Base-by-base conservation (phyloP, 148 eudicot genomes). In the Cornus kousa region DNA sequence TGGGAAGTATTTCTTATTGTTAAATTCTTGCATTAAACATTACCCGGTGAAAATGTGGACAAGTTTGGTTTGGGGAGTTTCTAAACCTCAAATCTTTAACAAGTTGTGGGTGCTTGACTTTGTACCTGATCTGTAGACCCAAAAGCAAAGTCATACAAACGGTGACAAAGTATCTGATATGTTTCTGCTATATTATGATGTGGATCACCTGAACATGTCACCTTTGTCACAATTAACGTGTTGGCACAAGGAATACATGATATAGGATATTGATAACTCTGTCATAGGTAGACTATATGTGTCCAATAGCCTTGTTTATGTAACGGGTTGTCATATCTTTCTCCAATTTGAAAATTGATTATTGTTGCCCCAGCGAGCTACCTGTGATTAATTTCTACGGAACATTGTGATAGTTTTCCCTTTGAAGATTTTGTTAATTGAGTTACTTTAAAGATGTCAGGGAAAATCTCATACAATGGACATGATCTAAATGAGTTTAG, bases 391-490 rank as follows among this genome's bases (percentile, higher is more conserved):
- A 53, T 53, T 53, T 53, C 59, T 0, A 53, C 19, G 19, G 59
- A 53, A 53, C 59, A 53, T 53, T 53, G 59, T 4, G 66, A 62
- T 62, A 62, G 66, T 62, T n/a, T 53, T 62, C 11, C 31, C 66
- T 59, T 35, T 14, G n/a, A 48, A 39, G 48, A 17, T 62, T 73
- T 31, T 33, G 62, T 39, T 33, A 60, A 60, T 76, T 80, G 78
- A 77, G 77, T 59, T 86, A 65, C 64, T 81, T 79, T 83, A 71
- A 83, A 95, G 98, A 79, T 88, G 85, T 87, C 98, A 73, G 98
- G 98, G 73, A 88, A 74, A 83, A 72, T 95, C 75, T 87, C 84
- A 23, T 95, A 95, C 80, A 95, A 93, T 48, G 98, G 97, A 69
- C 87, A 89, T 79, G 91, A 85, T 65, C 86, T 93, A 31, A 82